Evolutionary conservation across 225 moss, liverwort and hornwort genomes (phyloP).

Genomic region (Neckera pumila): DNA sequence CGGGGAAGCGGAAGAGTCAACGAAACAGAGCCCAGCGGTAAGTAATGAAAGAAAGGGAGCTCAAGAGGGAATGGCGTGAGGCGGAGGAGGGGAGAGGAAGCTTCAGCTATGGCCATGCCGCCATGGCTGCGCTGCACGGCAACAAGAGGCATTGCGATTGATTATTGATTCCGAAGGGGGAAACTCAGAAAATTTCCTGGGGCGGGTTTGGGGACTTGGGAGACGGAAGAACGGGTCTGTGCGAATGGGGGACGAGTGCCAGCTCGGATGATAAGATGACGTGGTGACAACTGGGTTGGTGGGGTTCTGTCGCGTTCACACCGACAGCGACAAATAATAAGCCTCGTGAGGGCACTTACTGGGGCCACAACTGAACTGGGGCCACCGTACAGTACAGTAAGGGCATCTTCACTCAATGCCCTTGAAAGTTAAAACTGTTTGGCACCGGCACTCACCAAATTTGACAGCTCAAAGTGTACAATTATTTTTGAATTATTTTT

Average conservation of each 20-base stretch:
- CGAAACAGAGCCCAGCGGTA: neutral
- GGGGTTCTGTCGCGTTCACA: neutral
- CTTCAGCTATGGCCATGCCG: neutral
- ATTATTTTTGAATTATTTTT: neutral
- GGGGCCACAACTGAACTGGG: neutral
- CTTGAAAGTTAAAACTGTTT: neutral
- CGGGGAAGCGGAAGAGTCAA: neutral
- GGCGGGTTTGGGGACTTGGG: no score
- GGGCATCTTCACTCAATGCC: neutral
- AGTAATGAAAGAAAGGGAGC: neutral
- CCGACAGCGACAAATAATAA: neutral
- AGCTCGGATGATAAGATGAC: neutral
- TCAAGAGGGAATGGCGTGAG: neutral
- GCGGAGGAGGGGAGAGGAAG: neutral
- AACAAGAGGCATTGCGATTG: neutral
- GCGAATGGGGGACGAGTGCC: neutral
- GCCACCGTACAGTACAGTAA: neutral
- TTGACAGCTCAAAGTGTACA: neutral
- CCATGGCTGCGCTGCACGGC: neutral
- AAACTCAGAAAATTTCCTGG: neutral
- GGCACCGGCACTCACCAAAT: neutral
- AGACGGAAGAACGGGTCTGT: neutral
- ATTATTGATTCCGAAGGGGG: neutral
- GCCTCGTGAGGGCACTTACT: neutral
- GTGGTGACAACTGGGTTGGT: neutral